These are phyloP conservation scores for Stemphylium vesicarium DNA, from an alignment of 2,329 filamentous ascomycete species.

Conservation along the genomic window DNA sequence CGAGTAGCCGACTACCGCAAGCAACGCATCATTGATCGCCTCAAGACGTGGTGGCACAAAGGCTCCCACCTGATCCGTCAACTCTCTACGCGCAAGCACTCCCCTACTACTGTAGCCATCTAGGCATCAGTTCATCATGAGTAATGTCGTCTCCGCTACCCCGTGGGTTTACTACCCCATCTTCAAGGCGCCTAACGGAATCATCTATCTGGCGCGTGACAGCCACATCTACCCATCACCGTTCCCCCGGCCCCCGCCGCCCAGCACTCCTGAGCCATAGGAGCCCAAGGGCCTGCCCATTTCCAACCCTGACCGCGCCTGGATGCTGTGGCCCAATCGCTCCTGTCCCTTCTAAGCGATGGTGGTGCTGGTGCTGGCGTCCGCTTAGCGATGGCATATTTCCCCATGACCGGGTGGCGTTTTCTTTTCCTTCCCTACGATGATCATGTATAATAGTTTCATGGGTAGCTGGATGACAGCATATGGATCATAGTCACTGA, in stretches of 20 bases:
- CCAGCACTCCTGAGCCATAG: neutral
- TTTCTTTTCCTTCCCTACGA: neutral
- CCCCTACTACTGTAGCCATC: neutral
- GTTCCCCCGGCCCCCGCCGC: neutral
- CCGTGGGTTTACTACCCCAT: too few species aligned
- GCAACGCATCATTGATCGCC: constrained; percentile 24
- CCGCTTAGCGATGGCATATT: neutral
- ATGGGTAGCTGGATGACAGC: neutral
- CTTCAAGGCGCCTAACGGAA: too few species aligned
- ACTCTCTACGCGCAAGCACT: constrained; percentile 14
- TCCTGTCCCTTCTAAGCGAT: too few species aligned
- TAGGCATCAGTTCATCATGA: neutral
- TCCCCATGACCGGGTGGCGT: neutral
- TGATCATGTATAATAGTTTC: neutral
- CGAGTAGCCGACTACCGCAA: constrained; percentile 27
- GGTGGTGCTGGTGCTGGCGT: too few species aligned
- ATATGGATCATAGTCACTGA: neutral
- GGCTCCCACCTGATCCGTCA: constrained; percentile 24
- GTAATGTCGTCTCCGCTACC: too few species aligned
- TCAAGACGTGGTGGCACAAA: constrained; percentile 34
- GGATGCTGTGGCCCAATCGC: too few species aligned
- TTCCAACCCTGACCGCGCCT: neutral
- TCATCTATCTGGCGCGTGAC: too few species aligned
- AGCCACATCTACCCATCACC: neutral
- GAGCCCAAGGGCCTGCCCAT: neutral